Conservation (phyloP, 768 basidiomycete species). For the Tylopilus balloui region DNA sequence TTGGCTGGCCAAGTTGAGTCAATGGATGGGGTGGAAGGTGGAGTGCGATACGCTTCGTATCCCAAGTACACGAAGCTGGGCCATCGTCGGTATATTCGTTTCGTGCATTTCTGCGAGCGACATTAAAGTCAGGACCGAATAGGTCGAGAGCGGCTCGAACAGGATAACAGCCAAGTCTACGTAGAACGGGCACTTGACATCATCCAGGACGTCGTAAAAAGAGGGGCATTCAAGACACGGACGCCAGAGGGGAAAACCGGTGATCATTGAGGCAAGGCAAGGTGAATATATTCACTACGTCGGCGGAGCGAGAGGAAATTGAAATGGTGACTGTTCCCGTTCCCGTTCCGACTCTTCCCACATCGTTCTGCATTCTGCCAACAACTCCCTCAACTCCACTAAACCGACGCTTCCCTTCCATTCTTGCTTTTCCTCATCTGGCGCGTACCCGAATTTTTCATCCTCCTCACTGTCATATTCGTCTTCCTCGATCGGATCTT, state of each 20-base stretch:
- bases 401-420: conserved; percentile 29
- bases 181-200: conserved; percentile 47
- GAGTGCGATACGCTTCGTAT: conserved; percentile 87
- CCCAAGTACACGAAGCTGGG: conserved; percentile 93
- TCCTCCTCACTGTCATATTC: conserved; percentile 34
- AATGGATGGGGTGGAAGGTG: conserved; percentile 78
- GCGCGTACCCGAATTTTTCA: conserved; percentile 28
- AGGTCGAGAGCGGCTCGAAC: conserved; percentile 27
- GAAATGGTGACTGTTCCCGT: conserved; percentile 25
- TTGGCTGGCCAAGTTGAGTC: conserved; percentile 74
- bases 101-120: neutral
- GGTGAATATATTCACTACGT: conserved; percentile 1
- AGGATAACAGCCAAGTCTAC: conserved; percentile 8
- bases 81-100: conserved; percentile 65
- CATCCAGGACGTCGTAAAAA: conserved; percentile 47
- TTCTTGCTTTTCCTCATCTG: conserved; percentile 33
- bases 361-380: conserved; percentile 54
- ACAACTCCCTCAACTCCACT: conserved; percentile 47
- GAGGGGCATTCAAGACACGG: conserved; percentile 71
- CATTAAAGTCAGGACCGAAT: neutral
- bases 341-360: conserved; percentile 31
- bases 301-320: conserved; percentile 10
- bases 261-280: conserved; percentile 15
- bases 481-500: conserved; percentile 30
- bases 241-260: conserved; percentile 64